A percentile compares a stretch with the other conserved stretches of the same genome.
phyloP scores from a whole-genome alignment of 805 yeast species.

The Clavispora vitiphila region DNA sequence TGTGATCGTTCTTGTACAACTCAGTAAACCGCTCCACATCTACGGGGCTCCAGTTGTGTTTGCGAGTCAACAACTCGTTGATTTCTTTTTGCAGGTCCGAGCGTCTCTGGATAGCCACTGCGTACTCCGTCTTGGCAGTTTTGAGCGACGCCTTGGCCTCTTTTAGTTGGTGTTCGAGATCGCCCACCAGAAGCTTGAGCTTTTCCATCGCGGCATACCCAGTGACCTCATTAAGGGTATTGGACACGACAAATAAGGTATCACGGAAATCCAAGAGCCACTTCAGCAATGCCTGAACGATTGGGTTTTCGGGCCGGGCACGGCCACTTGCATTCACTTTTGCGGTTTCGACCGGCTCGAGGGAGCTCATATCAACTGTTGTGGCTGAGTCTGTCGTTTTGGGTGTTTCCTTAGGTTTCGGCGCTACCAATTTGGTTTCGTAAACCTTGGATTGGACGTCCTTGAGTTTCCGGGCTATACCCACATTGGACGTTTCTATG shows the following conservation, averaged over 20 bases:
- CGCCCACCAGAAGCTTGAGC: constrained; percentile 57
- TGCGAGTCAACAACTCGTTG: constrained; percentile 81
- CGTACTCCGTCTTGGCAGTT: constrained; percentile 45
- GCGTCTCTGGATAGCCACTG: constrained; percentile 58
- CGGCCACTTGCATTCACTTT: not conserved
- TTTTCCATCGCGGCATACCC: constrained; percentile 82
- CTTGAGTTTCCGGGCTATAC: constrained; percentile 13
- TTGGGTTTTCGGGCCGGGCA: constrained; percentile 16
- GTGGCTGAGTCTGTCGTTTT: not conserved
- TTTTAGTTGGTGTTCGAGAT: constrained; percentile 48
- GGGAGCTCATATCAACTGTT: not conserved
- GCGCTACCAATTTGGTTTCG: not conserved
- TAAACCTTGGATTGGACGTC: not conserved
- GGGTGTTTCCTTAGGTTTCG: constrained; percentile 1
- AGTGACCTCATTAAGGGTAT: constrained; percentile 81
- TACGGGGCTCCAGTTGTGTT: constrained; percentile 69
- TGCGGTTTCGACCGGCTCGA: not conserved
- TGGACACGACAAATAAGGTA: constrained; percentile 54
- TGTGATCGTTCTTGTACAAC: constrained; percentile 76
- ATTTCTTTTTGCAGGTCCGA: constrained; percentile 75
- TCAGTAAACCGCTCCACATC: constrained; percentile 85
- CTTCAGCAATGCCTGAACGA: not conserved
- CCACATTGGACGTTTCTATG: constrained; percentile 33
- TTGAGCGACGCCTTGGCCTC: constrained; percentile 46
- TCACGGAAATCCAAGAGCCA: constrained; percentile 17